Evolutionary conservation across 495 filamentous ascomycete genomes (phyloP), one percentile per base, ranked within the genome.

Genomic region (Hyaloscypha hepaticicola): DNA sequence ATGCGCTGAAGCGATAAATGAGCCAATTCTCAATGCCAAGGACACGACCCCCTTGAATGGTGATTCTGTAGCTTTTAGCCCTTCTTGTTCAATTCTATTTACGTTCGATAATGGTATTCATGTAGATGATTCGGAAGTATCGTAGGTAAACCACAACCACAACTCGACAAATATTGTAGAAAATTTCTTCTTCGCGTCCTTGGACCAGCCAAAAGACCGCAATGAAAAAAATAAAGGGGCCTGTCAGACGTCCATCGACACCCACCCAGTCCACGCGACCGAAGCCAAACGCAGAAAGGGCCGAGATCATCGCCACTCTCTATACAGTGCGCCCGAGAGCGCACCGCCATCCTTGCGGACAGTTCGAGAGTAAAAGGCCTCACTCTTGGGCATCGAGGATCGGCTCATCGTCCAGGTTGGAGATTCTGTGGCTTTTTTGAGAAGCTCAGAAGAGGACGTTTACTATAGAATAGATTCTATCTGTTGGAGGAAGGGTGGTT

Each of bases 301-400:
- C 82, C 70, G 84, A 89, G 86, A 88, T 89, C 86, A 89, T 89
- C 86, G 83, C 86, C 85, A 87, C 83, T 81, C 79, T 79, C 84
- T 85, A 75, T 79, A 80, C 78, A 72, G 65, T 65, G 21, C 66
- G 71, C 63, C 64, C 72, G 64, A 73, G 69, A 71, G 70, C 66
- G 63, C 64, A 66, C 69, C 65, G 66, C 73, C 73, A 73, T 72
- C 77, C 80, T 81, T 69, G 67, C 68, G 66, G 72, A 75, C 68
- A 75, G 76, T 83, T 82, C 83, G 77, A 83, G 79, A 82, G 81
- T 75, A 78, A 76, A 81, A 77, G 79, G 82, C 74, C 82, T 89
- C 86, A 89, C 86, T 88, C 86, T 86, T 80, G 84, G 84, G 85
- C 81, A 81, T 78, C 80, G 85, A 84, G 84, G 84, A 83, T 82